Evolutionary conservation across 2,329 filamentous ascomycete species (phyloP), one percentile per base, ranked within the genome.

Genomic region (Neoscytalidium dimidiatum): DNA sequence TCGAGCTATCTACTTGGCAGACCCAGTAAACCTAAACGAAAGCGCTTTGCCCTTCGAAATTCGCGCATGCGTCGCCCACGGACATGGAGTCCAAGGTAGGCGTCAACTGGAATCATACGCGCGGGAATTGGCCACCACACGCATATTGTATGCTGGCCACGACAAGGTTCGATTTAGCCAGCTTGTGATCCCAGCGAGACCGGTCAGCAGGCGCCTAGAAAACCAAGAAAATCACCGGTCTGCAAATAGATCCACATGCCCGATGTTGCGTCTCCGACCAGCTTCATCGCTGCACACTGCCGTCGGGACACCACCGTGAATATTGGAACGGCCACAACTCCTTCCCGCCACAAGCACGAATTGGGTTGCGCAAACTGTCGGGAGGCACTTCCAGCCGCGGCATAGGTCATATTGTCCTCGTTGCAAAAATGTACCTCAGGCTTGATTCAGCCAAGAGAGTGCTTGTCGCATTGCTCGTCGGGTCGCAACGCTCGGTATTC

Each of bases 381-480:
- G 41, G 41, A 21, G 41, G 41, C 17, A 26, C 21, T 48, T 48
- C 44, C 44, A 23, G 21, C 44, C 19, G 21, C 44, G 21, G 44
- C 8, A 29, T 29, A 14, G 46, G 11, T 3, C 23, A 21, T n/a
- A n/a, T 48, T 48, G 19, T 9, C 13, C 19, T 26, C 14, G 19
- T 26, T 21, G 19, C 21, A 13, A 7, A 23, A 21, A 44, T 44
- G n/a, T 44, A 44, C 41, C 21, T 48, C 46, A 29, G 46, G 23
- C 46, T 49, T 29, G 46, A 49, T 49, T 49, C 46, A 49, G 46
- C 46, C 46, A 49, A 49, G 46, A 49, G 26, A 49, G 46, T 49
- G 46, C 46, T 49, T 29, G 26, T 49, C 46, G 46, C 46, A 49
- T 4, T n/a, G 46, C 13, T 49, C 46, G 13, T 29, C 23, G 46